Conservation (phyloP, 148 eudicot genomes). For the Gaultheria prostrata region DNA sequence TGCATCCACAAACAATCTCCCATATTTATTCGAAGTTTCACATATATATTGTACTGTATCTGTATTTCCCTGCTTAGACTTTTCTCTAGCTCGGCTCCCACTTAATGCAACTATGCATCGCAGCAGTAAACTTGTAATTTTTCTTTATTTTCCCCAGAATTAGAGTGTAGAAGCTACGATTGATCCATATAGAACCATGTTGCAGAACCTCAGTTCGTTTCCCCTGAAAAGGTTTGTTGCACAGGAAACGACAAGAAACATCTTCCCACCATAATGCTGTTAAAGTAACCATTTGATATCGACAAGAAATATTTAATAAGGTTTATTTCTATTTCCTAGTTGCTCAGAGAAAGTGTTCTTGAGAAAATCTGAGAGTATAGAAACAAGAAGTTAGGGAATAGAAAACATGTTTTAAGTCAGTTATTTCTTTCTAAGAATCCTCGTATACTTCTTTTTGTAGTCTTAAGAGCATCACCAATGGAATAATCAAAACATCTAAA, state of each 20-base stretch:
- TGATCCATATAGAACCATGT: background rate
- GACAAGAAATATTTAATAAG: background rate
- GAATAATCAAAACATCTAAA: no score
- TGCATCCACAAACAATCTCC: background rate
- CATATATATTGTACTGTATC: background rate
- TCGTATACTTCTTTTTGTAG: background rate
- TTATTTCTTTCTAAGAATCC: background rate
- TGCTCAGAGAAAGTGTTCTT: background rate
- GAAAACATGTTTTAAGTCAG: background rate
- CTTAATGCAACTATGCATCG: background rate
- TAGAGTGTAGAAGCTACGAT: background rate
- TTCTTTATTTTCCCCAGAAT: background rate
- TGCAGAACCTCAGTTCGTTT: background rate
- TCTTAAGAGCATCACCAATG: no score
- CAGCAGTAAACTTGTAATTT: background rate
- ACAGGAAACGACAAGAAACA: background rate
- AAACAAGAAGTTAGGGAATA: background rate
- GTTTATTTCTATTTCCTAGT: background rate
- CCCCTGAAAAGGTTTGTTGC: background rate
- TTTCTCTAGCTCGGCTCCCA: background rate
- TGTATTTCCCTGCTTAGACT: background rate
- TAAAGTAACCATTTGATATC: background rate
- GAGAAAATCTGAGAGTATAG: background rate
- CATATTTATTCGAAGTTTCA: background rate
- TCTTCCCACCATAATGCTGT: background rate